phyloP scores from a whole-genome alignment of 2,329 filamentous ascomycete species.

The Scedosporium apiospermum region DNA sequence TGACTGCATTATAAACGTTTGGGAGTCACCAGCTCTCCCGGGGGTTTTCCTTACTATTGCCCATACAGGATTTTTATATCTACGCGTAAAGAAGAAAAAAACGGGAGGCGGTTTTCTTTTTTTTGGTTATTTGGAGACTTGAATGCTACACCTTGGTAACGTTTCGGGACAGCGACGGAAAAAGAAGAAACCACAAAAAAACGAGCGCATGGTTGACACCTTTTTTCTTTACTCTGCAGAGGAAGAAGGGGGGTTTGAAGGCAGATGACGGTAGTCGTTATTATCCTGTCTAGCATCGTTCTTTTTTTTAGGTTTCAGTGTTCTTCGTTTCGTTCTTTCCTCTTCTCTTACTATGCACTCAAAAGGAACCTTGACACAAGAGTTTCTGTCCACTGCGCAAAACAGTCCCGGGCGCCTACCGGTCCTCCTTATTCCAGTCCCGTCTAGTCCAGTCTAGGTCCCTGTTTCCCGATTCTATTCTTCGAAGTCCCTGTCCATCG shows the following conservation, averaged over 20 bases:
- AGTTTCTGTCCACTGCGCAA: neutral
- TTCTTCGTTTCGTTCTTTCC: constrained; percentile 10
- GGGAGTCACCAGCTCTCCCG: neutral
- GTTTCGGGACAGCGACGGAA: neutral
- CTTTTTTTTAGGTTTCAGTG: constrained; percentile 4
- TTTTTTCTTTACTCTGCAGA: neutral
- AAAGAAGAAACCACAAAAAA: neutral
- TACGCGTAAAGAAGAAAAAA: constrained; percentile 1
- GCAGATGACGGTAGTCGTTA: neutral
- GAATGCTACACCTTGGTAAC: neutral
- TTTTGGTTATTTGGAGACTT: neutral
- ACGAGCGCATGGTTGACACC: neutral
- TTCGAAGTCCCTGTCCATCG: neutral
- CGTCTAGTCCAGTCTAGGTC: neutral
- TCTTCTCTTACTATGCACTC: neutral
- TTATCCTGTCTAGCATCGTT: neutral
- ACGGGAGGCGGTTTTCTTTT: neutral
- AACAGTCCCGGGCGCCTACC: neutral
- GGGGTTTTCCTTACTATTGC: neutral
- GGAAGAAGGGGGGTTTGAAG: neutral
- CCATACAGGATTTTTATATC: neutral
- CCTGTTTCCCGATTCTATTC: neutral
- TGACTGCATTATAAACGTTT: neutral
- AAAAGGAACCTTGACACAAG: neutral
- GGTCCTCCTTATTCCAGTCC: neutral